Conservation (phyloP, 2,329 filamentous ascomycete genomes). For the Stagonosporopsis rhizophila region DNA sequence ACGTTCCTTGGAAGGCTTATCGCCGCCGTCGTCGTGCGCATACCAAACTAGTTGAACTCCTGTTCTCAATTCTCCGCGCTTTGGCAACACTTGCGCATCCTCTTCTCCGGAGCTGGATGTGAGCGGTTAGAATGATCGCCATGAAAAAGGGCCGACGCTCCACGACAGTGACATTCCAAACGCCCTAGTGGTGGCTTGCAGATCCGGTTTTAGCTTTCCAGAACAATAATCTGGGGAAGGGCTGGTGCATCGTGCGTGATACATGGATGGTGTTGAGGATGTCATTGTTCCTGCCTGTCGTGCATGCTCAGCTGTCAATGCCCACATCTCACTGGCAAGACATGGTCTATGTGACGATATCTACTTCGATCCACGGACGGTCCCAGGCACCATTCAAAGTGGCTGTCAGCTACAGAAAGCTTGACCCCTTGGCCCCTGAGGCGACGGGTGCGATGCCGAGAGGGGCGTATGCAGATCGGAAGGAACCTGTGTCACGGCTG, state of each 20-base stretch:
- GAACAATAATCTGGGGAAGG: constrained; percentile 1
- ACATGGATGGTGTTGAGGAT: background rate
- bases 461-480: background rate
- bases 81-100: background rate
- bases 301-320: background rate
- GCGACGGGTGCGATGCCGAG: background rate
- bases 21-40: background rate
- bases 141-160: constrained; percentile 12
- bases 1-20: background rate
- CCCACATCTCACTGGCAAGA: background rate
- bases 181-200: background rate
- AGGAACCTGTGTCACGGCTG: constrained; percentile 3
- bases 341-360: background rate
- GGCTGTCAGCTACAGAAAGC: background rate
- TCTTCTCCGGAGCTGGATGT: background rate
- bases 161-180: constrained; percentile 2
- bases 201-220: constrained; percentile 11
- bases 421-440: background rate
- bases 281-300: background rate
- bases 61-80: background rate
- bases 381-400: background rate
- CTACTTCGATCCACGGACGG: background rate
- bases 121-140: constrained; percentile 4
- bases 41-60: too few species aligned
- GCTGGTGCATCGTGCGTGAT: background rate